Conservation (phyloP, 1,284 basidiomycete genomes). For the Ustilago nuda region DNA sequence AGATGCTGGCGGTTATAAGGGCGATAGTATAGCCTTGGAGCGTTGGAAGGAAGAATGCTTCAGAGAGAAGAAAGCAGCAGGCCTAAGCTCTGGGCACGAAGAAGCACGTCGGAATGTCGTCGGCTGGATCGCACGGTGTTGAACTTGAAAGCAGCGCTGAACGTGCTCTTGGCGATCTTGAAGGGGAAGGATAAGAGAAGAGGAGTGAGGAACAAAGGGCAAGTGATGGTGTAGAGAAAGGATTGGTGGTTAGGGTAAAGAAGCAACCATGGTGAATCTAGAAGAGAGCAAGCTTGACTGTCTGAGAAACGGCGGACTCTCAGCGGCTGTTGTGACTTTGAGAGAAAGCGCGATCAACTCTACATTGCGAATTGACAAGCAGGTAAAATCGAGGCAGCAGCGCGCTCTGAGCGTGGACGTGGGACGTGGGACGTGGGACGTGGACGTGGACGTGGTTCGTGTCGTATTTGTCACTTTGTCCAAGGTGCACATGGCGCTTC, state of each 20-base stretch:
- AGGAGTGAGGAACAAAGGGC: neutral
- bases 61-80: neutral
- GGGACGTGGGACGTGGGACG: neutral
- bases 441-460: conserved; percentile 30
- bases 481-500: conserved; percentile 8
- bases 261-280: conserved; percentile 1
- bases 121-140: neutral
- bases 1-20: neutral
- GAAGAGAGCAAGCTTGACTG: conserved; percentile 4
- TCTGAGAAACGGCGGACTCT: conserved; percentile 23
- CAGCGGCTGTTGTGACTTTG: conserved; percentile 25
- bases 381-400: conserved; percentile 4
- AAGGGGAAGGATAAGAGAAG: neutral
- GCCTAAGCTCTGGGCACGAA: conserved; percentile 3
- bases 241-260: neutral
- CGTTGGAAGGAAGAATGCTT: neutral
- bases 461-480: conserved; percentile 28
- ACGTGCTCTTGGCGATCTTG: conserved; percentile 1
- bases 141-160: conserved; percentile 5
- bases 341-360: conserved; percentile 9
- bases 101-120: conserved; percentile 2
- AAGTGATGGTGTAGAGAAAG: conserved; percentile 1
- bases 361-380: conserved; percentile 5
- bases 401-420: neutral
- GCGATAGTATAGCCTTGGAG: neutral